Conservation (phyloP, 495 filamentous ascomycete genomes). For the Aspergillus bridgeri region DNA sequence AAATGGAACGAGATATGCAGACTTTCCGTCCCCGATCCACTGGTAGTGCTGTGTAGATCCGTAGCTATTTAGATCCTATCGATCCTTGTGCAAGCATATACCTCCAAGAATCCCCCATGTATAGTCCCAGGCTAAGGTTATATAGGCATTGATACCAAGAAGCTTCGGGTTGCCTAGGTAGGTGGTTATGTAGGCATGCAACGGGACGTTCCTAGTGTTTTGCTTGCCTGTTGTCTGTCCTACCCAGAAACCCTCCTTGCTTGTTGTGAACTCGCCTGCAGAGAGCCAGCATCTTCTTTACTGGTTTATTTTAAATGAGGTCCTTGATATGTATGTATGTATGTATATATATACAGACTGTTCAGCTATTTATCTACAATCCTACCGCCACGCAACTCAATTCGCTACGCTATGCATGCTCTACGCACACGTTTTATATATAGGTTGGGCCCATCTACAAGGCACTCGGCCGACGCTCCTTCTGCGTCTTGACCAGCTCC, state of each 20-base stretch:
- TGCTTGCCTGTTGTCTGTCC: background rate
- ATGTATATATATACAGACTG: background rate
- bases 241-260: background rate
- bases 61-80: too few species aligned
- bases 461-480: conserved; percentile 21
- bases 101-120: too few species aligned
- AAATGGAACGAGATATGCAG: background rate
- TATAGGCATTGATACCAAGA: too few species aligned
- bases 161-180: background rate
- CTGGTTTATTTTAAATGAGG: background rate
- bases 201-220: background rate
- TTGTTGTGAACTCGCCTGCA: background rate
- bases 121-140: too few species aligned
- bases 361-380: background rate
- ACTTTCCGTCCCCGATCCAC: background rate
- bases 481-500: conserved; percentile 40
- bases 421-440: background rate
- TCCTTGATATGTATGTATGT: background rate
- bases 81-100: too few species aligned
- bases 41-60: background rate
- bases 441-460: conserved; percentile 15
- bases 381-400: too few species aligned
- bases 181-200: background rate
- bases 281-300: background rate
- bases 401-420: background rate